These are phyloP conservation scores for Agarophyton chilense DNA, from an alignment of 23 red algal genomes.

Conservation along the genomic window DNA sequence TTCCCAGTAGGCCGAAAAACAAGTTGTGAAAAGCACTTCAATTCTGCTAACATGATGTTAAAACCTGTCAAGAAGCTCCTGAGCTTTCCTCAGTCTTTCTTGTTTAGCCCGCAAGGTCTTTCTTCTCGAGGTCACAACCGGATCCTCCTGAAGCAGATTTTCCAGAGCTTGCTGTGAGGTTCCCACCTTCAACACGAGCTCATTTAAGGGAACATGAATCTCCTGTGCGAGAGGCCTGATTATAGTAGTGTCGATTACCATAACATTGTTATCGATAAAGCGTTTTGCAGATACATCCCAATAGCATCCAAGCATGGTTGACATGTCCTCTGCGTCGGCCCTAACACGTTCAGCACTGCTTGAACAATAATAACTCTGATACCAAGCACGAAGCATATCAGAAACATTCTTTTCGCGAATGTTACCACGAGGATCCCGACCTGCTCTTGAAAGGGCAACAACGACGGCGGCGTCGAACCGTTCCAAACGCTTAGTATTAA, in stretches of 20 bases:
- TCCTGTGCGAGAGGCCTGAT: slow-evolving; percentile 53
- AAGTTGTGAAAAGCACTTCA: no score
- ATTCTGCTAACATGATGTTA: not conserved
- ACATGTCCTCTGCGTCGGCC: slow-evolving; percentile 67
- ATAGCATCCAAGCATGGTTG: slow-evolving; percentile 56
- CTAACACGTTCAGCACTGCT: slow-evolving; percentile 45
- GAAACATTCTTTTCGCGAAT: slow-evolving; percentile 54
- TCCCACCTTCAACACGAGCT: slow-evolving; percentile 56
- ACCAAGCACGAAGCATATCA: slow-evolving; percentile 65
- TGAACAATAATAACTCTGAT: slow-evolving; percentile 62
- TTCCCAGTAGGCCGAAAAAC: no score
- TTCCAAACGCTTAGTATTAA: slow-evolving; percentile 63
- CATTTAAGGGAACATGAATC: slow-evolving; percentile 66
- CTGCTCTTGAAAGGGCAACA: slow-evolving; percentile 50
- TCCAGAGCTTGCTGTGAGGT: slow-evolving; percentile 54
- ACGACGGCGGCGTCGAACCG: slow-evolving; percentile 56
- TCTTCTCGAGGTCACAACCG: slow-evolving; percentile 21
- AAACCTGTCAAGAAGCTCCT: slow-evolving; percentile 52
- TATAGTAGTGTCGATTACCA: slow-evolving; percentile 57
- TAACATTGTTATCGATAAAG: slow-evolving; percentile 61
- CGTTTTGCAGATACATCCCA: slow-evolving; percentile 60
- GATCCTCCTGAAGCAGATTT: slow-evolving; percentile 53
- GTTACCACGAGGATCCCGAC: slow-evolving; percentile 46
- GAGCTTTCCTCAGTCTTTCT: slow-evolving; percentile 33
- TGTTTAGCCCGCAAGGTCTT: slow-evolving; percentile 27